Evolutionary conservation across 345 rosid genomes (phyloP), one percentile per base, ranked within the genome.

Genomic region (Syzygium jambos): DNA sequence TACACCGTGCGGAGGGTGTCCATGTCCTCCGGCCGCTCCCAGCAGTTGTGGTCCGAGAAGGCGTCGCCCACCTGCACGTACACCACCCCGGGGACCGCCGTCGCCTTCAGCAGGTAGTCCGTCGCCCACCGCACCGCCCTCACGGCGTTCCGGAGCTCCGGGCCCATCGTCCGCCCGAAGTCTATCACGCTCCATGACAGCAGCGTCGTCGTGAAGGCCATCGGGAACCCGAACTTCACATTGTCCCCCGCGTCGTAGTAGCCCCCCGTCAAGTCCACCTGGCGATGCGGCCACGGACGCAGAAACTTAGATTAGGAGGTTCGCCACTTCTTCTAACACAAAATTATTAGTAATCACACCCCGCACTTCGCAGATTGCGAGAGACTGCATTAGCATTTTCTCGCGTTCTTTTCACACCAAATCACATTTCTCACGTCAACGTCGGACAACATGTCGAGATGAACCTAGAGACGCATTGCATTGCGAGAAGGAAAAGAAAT

Each of bases 191-290:
- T 98, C 99, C 99, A 98, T 4, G 99, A 88, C 53, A 98, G 90
- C 95, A 98, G 87, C 49, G 99, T 96, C 61, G 98, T 92, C 19
- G 99, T 96, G 90, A 96, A 98, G 25, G 99, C 98, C 99, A 98
- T 96, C 12, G 99, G 99, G 80, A 98, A 95, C 2, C 99, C 99
- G 85, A 97, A 97, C 92, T 96, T 97, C 21, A 97, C 89, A 68
- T 97, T 97, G 90, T 97, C 99, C 86, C 99, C 99, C 7, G 99
- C 99, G 90, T 97, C 99, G 91, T 97, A 97, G 92, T 96, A 97
- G 6, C 99, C 99, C 2, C 99, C 99, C 1, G 94, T 92, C 54
- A 98, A 91, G 90, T 98, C 94, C 61, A 96, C 96, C 95, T 96
- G 92, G 38, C 56, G 53, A 49, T 21, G 86, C 63, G 25, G 51